Conservation (phyloP, 2,329 filamentous ascomycete genomes). For the Didymella segeticola region DNA sequence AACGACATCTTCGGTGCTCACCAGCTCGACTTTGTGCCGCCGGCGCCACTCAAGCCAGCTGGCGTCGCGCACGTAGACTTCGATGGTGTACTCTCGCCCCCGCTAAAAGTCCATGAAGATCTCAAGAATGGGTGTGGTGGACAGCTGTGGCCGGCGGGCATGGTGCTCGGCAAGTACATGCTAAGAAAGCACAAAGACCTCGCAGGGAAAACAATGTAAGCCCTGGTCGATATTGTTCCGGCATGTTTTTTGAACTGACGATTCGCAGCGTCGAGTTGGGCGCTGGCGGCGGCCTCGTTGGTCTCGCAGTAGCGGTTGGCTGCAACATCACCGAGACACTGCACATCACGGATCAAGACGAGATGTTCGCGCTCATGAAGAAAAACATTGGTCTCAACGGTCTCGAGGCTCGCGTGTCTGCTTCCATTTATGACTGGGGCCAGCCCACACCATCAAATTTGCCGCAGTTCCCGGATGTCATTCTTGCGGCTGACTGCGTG, state of each 20-base stretch:
- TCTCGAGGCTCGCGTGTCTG: constrained; percentile 67
- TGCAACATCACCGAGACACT: constrained; percentile 65
- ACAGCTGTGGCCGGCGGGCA: constrained; percentile 91
- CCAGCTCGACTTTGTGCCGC: constrained; percentile 61
- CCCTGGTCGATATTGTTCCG: too few relatives aligned
- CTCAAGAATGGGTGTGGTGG: constrained; percentile 88
- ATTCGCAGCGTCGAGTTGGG: constrained; percentile 80
- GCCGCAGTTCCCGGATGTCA: constrained; percentile 72
- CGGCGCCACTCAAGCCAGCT: constrained; percentile 59
- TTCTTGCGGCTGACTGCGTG: constrained; percentile 95
- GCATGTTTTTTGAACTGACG: too few relatives aligned
- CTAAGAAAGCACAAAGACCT: constrained; percentile 73
- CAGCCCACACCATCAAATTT: constrained; percentile 48
- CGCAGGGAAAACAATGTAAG: constrained; percentile 74
- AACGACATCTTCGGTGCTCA: constrained; percentile 53
- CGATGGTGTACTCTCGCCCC: constrained; percentile 72
- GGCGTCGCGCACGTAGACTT: constrained; percentile 66
- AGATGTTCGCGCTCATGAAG: constrained; percentile 86
- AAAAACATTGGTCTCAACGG: constrained; percentile 85
- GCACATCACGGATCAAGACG: constrained; percentile 83
- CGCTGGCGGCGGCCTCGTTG: constrained; percentile 88
- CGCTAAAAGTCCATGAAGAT: constrained; percentile 83
- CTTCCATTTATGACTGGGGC: constrained; percentile 82
- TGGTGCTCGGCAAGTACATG: constrained; percentile 87
- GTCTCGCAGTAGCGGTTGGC: constrained; percentile 63